Base-by-base conservation (phyloP, 768 basidiomycete species). In the Mycena venus region DNA sequence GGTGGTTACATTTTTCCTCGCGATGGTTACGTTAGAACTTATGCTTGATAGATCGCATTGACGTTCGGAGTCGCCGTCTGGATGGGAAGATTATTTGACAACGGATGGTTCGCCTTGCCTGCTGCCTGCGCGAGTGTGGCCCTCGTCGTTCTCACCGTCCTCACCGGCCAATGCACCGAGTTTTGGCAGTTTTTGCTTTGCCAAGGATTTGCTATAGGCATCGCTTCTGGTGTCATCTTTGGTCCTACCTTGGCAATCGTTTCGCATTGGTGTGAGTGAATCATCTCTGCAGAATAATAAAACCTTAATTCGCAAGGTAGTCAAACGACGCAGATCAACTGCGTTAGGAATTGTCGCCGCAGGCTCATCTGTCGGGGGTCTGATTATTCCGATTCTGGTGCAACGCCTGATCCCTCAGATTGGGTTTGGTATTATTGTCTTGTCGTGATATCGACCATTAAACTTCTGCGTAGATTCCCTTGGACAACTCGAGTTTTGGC, bases 111-210 rank as follows among this genome's bases (percentile, higher is more conserved):
- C 80, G 90, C 85, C 38, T 78, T 86, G 2, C 87, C 92, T 7
- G 85, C 89, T 34, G 75, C 88, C 10, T 44, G 83, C 1, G 88
- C 89, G 0, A 91, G 90, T 63, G 83, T 82, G 19, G 53, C 91
- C 21, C 80, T 94, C 10, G 82, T 95, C 4, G 72, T 82, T 0
- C 86, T 89, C 34, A 92, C 91, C 0, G 90, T 95, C 77, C 84
- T 95, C 23, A 84, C 89, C 8, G 93, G 93, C 0, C 85, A 95
- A 83, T 95, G 95, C 79, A 92, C 84, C 14, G 72, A 87, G 69
- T 95, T 92, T 77, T 95, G 94, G 95, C 93, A 95, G 7, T 93
- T 95, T 76, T 77, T 95, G 27, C 86, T 95, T 0, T 94, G 90
- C 72, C 94, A 95, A 80, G 94, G 94, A 0, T 77, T 95, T 40